A percentile compares a stretch with the other conserved stretches of the same genome.
These are phyloP conservation scores for Mallotus repandus DNA, from an alignment of 441 rosid genomes.

Conservation along the genomic window DNA sequence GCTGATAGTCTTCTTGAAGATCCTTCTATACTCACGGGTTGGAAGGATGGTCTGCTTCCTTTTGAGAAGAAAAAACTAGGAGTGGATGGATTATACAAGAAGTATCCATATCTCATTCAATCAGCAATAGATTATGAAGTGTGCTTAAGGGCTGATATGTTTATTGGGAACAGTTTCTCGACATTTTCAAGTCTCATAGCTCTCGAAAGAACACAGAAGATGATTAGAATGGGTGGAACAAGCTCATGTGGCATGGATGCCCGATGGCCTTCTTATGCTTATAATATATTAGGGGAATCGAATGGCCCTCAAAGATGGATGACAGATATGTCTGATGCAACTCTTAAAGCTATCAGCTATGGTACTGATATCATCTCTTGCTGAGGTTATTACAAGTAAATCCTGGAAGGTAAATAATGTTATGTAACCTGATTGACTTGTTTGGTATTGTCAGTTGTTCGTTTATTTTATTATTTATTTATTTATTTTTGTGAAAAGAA, in stretches of 20 bases:
- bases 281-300: slow-evolving; percentile 66
- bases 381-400: slow-evolving; percentile 25
- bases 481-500: slow-evolving; percentile 17
- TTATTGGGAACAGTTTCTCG: slow-evolving; percentile 90
- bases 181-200: slow-evolving; percentile 91
- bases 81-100: slow-evolving; percentile 60
- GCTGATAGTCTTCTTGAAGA: slow-evolving; percentile 81
- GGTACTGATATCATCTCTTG: slow-evolving; percentile 73
- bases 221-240: slow-evolving; percentile 51
- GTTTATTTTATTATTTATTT: too few species aligned
- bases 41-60: slow-evolving; percentile 72
- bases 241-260: slow-evolving; percentile 49
- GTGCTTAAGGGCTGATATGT: slow-evolving; percentile 76
- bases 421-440: background rate
- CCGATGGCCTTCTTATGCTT: slow-evolving; percentile 88
- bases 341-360: slow-evolving; percentile 77
- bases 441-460: background rate
- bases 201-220: slow-evolving; percentile 86
- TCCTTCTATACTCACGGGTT: slow-evolving; percentile 62
- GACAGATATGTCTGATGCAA: slow-evolving; percentile 79
- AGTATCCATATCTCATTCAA: slow-evolving; percentile 77
- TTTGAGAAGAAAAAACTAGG: slow-evolving; percentile 82
- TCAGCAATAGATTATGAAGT: slow-evolving; percentile 96
- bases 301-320: slow-evolving; percentile 74
- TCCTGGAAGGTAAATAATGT: background rate